Conservation (phyloP, 192 early-diverging fungal genomes). For the Glomus cerebriforme region DNA sequence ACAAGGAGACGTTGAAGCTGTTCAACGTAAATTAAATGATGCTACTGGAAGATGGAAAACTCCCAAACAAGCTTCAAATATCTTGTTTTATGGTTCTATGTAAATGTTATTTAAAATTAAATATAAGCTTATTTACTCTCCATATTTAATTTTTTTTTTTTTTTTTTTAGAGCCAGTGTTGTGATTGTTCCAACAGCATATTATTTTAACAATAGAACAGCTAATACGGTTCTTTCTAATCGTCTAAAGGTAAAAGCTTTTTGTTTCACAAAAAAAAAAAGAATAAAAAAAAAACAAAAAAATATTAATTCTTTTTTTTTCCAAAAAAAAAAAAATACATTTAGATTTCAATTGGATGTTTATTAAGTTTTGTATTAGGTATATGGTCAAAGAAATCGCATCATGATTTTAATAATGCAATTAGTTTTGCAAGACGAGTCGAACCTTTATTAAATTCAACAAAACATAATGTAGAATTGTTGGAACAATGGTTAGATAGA, state of each 20-base stretch:
- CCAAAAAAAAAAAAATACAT: too few species aligned
- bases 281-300: too few species aligned
- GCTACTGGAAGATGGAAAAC: neutral
- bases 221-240: neutral
- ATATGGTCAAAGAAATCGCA: neutral
- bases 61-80: neutral
- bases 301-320: neutral
- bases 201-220: neutral
- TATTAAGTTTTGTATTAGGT: neutral
- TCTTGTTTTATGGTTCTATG: constrained; percentile 7
- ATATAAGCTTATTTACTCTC: neutral
- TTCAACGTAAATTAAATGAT: neutral
- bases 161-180: neutral
- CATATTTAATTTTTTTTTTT: neutral
- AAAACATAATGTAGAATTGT: neutral
- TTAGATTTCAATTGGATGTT: neutral
- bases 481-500: neutral
- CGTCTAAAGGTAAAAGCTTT: neutral
- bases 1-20: neutral
- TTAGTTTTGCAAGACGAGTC: neutral
- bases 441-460: neutral
- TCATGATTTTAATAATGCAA: neutral
- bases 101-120: neutral
- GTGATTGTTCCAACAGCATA: neutral
- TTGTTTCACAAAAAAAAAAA: neutral